phyloP scores from a whole-genome alignment of 176 grass and related monocot genomes.

The Puya raimondii region DNA sequence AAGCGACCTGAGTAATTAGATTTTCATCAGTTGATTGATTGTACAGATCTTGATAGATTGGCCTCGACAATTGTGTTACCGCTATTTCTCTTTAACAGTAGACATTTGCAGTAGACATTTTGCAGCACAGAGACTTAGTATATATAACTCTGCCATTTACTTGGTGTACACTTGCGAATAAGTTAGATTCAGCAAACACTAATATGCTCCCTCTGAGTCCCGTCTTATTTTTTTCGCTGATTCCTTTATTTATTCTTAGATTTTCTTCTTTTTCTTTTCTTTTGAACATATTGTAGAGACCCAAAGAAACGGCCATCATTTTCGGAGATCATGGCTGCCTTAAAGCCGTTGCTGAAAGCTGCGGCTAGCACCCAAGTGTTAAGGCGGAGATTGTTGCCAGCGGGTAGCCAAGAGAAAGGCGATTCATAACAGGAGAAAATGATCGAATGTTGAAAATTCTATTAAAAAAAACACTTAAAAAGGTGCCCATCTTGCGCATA shows the following conservation, averaged over 20 bases:
- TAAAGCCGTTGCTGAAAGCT: conserved; percentile 74
- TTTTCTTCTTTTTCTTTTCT: conserved; percentile 1
- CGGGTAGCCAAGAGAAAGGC: conserved; percentile 25
- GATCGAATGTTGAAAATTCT: not conserved
- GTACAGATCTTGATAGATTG: too few relatives aligned
- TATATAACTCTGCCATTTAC: not conserved
- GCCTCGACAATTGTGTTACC: too few relatives aligned
- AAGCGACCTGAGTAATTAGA: too few relatives aligned
- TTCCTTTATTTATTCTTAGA: not conserved
- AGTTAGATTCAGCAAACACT: not conserved
- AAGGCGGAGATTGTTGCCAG: conserved; percentile 50
- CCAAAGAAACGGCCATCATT: conserved; percentile 81
- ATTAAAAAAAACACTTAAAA: not conserved
- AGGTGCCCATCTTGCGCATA: not conserved
- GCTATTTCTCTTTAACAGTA: too few relatives aligned
- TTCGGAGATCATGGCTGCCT: conserved; percentile 66
- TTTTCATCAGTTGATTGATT: too few relatives aligned
- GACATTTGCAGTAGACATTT: too few relatives aligned
- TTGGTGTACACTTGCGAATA: not conserved
- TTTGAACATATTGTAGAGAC: conserved; percentile 42
- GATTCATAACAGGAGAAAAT: conserved; percentile 1
- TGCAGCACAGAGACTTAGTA: not conserved
- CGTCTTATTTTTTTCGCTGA: not conserved
- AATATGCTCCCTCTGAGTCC: not conserved
- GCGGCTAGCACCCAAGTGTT: conserved; percentile 36